phyloP scores from a whole-genome alignment of 164 flowering plant species.

The Kingdonia uniflora region DNA sequence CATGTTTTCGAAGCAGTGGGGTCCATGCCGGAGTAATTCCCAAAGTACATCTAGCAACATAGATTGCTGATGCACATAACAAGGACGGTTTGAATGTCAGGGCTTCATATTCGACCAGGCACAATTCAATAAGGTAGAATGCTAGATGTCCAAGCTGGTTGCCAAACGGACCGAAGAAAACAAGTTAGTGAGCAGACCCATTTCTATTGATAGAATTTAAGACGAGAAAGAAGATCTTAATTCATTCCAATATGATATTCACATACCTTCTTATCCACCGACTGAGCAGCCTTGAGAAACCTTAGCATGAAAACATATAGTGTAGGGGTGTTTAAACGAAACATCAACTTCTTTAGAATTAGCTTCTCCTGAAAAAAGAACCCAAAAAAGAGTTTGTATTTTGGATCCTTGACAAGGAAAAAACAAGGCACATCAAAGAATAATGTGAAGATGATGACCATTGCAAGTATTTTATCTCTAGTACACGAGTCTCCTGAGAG shows the following conservation, averaged over 20 bases:
- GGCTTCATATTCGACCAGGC: slow-evolving; percentile 69
- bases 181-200: slow-evolving; percentile 1
- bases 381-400: slow-evolving; percentile 3
- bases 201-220: neutral
- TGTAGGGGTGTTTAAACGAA: slow-evolving; percentile 71
- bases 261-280: slow-evolving; percentile 44
- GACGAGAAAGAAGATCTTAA: neutral
- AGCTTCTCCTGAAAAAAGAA: slow-evolving; percentile 56
- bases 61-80: slow-evolving; percentile 82
- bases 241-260: neutral
- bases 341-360: slow-evolving; percentile 57
- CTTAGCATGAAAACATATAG: slow-evolving; percentile 83
- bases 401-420: neutral
- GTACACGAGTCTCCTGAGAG: slow-evolving; percentile 69
- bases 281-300: slow-evolving; percentile 83
- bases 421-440: neutral
- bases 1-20: slow-evolving; percentile 48
- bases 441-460: slow-evolving; percentile 34
- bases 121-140: slow-evolving; percentile 73
- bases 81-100: slow-evolving; percentile 65
- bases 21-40: slow-evolving; percentile 64
- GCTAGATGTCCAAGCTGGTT: slow-evolving; percentile 66
- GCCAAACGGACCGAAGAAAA: neutral
- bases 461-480: slow-evolving; percentile 60
- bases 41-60: slow-evolving; percentile 64